Evolutionary conservation across 352 stramenopile species (phyloP).

Genomic region (Phytophthora idaei): DNA sequence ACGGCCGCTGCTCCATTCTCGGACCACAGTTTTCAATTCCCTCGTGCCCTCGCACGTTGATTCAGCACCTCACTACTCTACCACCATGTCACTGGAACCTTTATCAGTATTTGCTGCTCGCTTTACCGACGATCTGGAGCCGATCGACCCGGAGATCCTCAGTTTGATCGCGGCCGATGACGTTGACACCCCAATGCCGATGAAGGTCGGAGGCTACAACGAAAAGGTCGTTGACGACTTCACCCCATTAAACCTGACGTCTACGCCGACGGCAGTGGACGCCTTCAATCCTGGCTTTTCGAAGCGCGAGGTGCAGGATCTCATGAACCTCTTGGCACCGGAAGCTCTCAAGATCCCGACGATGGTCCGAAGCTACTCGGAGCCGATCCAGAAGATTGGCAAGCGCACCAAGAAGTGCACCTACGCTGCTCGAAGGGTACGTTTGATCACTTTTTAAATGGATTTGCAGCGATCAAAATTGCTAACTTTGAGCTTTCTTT

Average conservation of each 20-base stretch:
- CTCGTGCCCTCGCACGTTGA: conserved; percentile 42
- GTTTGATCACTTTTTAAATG: conserved; percentile 5
- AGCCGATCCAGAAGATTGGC: conserved; percentile 35
- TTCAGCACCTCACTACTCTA: conserved; percentile 6
- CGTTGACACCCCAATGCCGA: conserved; percentile 11
- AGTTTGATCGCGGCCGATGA: conserved; percentile 40
- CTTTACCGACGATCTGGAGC: conserved; percentile 34
- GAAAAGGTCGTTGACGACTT: conserved; percentile 36
- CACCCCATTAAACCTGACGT: conserved; percentile 40
- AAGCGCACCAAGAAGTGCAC: conserved; percentile 67
- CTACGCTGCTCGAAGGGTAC: conserved; percentile 57
- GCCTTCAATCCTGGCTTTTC: conserved; percentile 42
- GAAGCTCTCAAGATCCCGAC: conserved; percentile 27
- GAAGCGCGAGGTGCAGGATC: conserved; percentile 40
- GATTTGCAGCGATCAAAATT: background rate
- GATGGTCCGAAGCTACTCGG: conserved; percentile 29
- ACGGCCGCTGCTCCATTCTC: background rate
- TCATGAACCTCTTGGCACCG: conserved; percentile 42
- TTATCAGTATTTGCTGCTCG: conserved; percentile 36
- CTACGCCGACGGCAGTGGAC: conserved; percentile 43
- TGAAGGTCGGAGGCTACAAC: conserved; percentile 10
- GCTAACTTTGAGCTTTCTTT: conserved; percentile 20
- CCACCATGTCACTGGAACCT: conserved; percentile 41
- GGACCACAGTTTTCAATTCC: conserved; percentile 36
- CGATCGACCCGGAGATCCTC: conserved; percentile 42